Percentiles rank a stretch among this genome's conserved stretches.
These are phyloP conservation scores for Huntiella omanensis DNA, from an alignment of 2,329 filamentous ascomycete genomes.

Conservation along the genomic window DNA sequence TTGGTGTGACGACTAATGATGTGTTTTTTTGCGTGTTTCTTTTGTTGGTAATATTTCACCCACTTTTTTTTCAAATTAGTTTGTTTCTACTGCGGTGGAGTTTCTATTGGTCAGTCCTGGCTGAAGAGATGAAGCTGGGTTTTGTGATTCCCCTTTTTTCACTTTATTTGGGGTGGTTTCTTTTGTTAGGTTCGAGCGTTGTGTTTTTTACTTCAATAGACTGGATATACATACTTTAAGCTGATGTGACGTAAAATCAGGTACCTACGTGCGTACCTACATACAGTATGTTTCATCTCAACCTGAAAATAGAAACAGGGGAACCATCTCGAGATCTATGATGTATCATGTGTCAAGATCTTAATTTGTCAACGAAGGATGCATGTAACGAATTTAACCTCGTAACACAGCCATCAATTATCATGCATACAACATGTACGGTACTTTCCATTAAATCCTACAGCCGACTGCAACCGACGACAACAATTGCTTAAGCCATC, in stretches of 20 bases:
- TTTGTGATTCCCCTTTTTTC: constrained; percentile 6
- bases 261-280: no score
- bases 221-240: not conserved
- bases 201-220: not conserved
- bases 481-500: no score
- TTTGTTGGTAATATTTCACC: constrained; percentile 1
- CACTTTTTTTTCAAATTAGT: not conserved
- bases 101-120: not conserved
- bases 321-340: no score
- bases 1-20: not conserved
- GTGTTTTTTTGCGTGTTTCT: constrained; percentile 4
- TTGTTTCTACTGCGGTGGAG: not conserved
- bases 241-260: constrained; percentile 22
- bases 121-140: not conserved
- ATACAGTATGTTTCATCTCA: no score
- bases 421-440: no score
- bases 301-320: no score
- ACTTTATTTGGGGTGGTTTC: not conserved
- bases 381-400: no score
- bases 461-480: no score
- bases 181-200: not conserved
- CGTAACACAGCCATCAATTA: no score
- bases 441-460: no score
- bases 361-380: no score
- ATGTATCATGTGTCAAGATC: no score